Evolutionary conservation across 495 filamentous ascomycete genomes (phyloP).

Genomic region (Tetracladium setigerum): DNA sequence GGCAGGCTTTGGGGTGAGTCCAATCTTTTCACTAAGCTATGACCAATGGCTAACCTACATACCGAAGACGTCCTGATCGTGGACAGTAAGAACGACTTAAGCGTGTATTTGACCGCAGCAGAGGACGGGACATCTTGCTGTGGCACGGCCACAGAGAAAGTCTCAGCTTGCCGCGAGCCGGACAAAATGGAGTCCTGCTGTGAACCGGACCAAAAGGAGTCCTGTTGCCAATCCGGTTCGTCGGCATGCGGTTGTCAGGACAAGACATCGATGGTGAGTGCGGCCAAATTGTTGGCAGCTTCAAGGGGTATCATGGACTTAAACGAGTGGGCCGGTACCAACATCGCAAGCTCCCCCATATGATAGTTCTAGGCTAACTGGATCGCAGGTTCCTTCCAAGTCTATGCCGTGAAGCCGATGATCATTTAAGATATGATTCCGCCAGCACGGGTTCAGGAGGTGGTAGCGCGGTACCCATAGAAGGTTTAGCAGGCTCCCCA

Average conservation of each 20-base stretch:
- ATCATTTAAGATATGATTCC: too few relatives aligned
- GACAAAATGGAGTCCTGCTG: background rate
- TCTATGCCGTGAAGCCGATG: conserved; percentile 32
- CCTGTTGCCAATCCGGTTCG: background rate
- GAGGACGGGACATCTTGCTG: conserved; percentile 15
- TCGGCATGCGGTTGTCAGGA: too few relatives aligned
- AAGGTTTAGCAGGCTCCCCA: too few relatives aligned
- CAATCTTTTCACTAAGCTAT: background rate
- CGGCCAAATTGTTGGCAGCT: conserved; percentile 5
- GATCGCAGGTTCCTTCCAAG: conserved; percentile 32
- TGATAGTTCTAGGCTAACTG: conserved; percentile 4
- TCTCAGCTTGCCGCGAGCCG: background rate
- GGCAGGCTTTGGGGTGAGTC: conserved; percentile 46
- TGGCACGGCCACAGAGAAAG: background rate
- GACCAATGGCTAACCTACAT: background rate
- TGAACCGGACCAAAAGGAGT: background rate
- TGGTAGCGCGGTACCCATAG: too few relatives aligned
- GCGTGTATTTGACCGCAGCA: conserved; percentile 41
- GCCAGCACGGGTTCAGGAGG: too few relatives aligned
- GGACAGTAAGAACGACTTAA: conserved; percentile 47
- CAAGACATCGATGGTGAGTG: background rate
- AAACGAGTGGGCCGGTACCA: conserved; percentile 48
- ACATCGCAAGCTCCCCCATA: conserved; percentile 16
- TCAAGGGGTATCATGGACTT: conserved; percentile 27
- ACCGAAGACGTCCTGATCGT: conserved; percentile 42